Evolutionary conservation across 352 stramenopile species (phyloP).

Genomic region (Globisporangium abappressorium): DNA sequence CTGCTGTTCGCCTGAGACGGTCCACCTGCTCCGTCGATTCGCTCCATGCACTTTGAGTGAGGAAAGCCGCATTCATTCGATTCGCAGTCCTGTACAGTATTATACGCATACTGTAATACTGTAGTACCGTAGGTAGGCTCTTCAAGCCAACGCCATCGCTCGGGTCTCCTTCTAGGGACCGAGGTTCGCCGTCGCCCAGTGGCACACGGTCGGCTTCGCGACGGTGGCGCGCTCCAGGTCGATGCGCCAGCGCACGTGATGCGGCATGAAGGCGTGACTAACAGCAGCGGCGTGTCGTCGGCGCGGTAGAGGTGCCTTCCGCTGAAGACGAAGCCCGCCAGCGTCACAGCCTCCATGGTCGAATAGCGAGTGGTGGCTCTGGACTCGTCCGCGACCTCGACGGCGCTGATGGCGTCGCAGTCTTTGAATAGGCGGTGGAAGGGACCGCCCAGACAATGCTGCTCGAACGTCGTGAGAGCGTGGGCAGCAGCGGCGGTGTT

Average conservation of each 20-base stretch:
- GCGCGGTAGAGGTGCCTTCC: constrained; percentile 30
- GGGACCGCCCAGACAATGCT: neutral
- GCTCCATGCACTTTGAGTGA: too few relatives aligned
- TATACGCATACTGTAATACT: too few relatives aligned
- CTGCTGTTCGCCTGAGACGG: too few relatives aligned
- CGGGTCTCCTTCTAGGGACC: neutral
- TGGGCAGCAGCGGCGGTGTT: neutral
- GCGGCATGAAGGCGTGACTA: constrained; percentile 28
- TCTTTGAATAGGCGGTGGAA: neutral
- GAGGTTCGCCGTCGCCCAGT: neutral
- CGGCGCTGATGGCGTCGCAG: neutral
- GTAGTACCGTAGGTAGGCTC: too few relatives aligned
- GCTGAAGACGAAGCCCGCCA: constrained; percentile 30
- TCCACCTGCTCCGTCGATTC: too few relatives aligned
- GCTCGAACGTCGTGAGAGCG: neutral
- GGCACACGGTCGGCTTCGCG: constrained; percentile 6
- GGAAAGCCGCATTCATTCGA: too few relatives aligned
- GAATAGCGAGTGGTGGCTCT: neutral
- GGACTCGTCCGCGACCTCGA: neutral
- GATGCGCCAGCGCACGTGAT: constrained; percentile 29
- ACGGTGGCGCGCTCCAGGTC: constrained; percentile 21
- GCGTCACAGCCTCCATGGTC: constrained; percentile 23
- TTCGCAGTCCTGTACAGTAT: too few relatives aligned
- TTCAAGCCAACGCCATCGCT: neutral
- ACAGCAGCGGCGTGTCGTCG: constrained; percentile 27